Base-by-base conservation (phyloP, 2,329 filamentous ascomycete species). In the Neonectria sp. region DNA sequence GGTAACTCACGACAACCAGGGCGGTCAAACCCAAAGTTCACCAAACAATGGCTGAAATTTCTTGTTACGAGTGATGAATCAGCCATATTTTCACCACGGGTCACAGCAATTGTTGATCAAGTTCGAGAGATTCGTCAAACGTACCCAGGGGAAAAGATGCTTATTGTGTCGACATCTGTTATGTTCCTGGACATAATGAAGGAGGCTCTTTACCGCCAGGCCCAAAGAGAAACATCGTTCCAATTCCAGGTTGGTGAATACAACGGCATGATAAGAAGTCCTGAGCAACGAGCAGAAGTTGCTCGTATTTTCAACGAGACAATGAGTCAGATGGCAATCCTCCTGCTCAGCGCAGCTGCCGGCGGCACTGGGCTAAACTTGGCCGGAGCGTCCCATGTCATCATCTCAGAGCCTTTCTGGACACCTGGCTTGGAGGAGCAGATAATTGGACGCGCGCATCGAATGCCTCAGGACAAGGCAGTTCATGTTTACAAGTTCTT, bases 301-400 rank as follows among this genome's bases (percentile, higher is more conserved):
- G 33, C 11, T 8, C 33, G 33, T 8, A 37, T 2, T 4, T 37
- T 37, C 33, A 37, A 37, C 33, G 33, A 37, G 8, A 13, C 33
- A 37, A 13, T 13, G 33, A 8, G 33, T 8, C 1, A 80, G 71
- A 31, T 0, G 82, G 82, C 8, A 11, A 5, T 46, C 4, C 43
- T 46, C 11, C 43, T 46, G n/a, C 43, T 46, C 17, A 46, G 17
- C n/a, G 43, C 43, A 46, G 7, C n/a, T 46, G 43, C 43, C 9
- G 43, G 43, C 8, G 43, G 8, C 4, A 21, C 43, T n/a, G 43
- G n/a, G 4, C 12, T 24, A 6, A 46, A 46, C 8, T 24, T 21
- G 8, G 43, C 43, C 3, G n/a, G 43, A 24, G 43, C 46, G 3
- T 49, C 46, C 6, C 46, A 49, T 13, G 12, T 49, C 46, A 49